Evolutionary conservation across 805 yeast genomes (phyloP).

Genomic region (Candida corydali): DNA sequence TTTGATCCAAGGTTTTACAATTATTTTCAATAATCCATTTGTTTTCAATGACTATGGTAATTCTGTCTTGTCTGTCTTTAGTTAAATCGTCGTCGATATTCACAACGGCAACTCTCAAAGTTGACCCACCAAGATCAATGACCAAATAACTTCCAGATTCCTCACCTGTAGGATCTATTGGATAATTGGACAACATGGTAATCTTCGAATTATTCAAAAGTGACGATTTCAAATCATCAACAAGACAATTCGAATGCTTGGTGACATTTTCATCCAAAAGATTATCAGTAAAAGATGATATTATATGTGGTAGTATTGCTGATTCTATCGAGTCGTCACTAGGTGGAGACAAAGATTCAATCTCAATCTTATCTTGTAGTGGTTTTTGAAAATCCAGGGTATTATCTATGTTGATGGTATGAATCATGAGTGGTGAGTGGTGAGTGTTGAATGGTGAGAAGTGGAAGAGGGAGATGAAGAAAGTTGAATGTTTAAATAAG

Average conservation of each 20-base stretch:
- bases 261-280: slow-evolving; percentile 4
- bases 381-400: background rate
- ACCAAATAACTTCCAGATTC: slow-evolving; percentile 38
- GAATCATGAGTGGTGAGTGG: background rate
- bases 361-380: background rate
- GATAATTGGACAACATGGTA: slow-evolving; percentile 38
- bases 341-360: background rate
- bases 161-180: slow-evolving; percentile 34
- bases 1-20: slow-evolving; percentile 34
- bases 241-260: slow-evolving; percentile 17
- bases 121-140: slow-evolving; percentile 58
- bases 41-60: slow-evolving; percentile 24
- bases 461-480: no score
- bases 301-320: slow-evolving; percentile 1
- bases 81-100: slow-evolving; percentile 18
- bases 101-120: slow-evolving; percentile 42
- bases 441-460: no score
- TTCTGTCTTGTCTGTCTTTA: slow-evolving; percentile 17
- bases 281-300: slow-evolving; percentile 6
- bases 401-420: background rate
- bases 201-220: slow-evolving; percentile 22
- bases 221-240: slow-evolving; percentile 26
- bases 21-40: slow-evolving; percentile 37
- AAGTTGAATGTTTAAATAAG: no score
- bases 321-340: background rate